Percentiles rank a stretch among this genome's conserved stretches.
Conservation (phyloP, 331 rosid species). For the Saraca asoca region DNA sequence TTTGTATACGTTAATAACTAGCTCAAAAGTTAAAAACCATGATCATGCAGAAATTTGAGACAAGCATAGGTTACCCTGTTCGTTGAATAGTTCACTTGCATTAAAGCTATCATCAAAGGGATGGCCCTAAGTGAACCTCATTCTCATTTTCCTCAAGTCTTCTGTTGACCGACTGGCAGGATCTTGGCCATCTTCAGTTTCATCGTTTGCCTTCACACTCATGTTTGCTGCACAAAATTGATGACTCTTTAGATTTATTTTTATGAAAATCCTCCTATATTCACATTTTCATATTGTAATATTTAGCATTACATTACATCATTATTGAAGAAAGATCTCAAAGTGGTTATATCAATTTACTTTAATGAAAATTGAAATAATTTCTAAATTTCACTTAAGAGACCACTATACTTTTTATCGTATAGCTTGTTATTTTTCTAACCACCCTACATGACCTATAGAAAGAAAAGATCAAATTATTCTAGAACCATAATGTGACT, state of each 20-base stretch:
- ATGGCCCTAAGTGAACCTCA: constrained; percentile 86
- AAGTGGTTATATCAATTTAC: no score
- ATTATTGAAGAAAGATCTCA: no score
- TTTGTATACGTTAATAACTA: not conserved
- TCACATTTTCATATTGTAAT: not conserved
- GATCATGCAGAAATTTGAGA: constrained; percentile 32
- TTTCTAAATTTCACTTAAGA: not conserved
- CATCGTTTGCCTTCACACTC: constrained; percentile 58
- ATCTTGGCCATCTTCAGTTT: constrained; percentile 91
- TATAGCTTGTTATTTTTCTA: not conserved
- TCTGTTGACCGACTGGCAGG: constrained; percentile 79
- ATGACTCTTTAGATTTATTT: no score
- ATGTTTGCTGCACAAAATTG: no score
- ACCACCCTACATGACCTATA: constrained; percentile 1
- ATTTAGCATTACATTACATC: not conserved
- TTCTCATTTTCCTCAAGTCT: constrained; percentile 93
- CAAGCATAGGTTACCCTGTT: constrained; percentile 65
- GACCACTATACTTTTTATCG: not conserved
- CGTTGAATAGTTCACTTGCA: constrained; percentile 76
- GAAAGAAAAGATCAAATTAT: constrained; percentile 8
- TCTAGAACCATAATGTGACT: not conserved
- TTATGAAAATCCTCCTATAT: no score
- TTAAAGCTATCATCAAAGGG: constrained; percentile 82
- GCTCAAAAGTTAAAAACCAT: constrained; percentile 19
- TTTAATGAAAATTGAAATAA: no score